Conservation (phyloP, 176 grass and related monocot genomes). For the Oryza nivara region DNA sequence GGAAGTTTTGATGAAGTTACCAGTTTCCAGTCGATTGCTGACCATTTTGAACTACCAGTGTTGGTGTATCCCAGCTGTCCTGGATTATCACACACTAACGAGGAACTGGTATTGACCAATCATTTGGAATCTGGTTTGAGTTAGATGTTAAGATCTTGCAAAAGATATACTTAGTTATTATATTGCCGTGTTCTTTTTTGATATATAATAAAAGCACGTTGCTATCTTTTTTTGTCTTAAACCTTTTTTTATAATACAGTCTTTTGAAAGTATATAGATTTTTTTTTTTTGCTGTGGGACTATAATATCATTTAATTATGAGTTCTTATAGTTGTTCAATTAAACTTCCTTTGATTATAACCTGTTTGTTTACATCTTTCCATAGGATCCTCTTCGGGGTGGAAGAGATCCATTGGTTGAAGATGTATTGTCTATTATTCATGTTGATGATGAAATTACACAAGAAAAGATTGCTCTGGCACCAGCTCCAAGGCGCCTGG, state of each 20-base stretch:
- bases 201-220: neutral
- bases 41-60: neutral
- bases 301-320: slow-evolving; percentile 9
- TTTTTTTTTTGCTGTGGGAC: slow-evolving; percentile 1
- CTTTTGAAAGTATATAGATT: neutral
- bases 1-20: neutral
- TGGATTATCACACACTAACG: neutral
- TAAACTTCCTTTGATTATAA: slow-evolving; percentile 16
- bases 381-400: slow-evolving; percentile 92
- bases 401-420: slow-evolving; percentile 93
- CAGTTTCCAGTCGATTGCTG: neutral
- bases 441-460: slow-evolving; percentile 53
- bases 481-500: slow-evolving; percentile 63
- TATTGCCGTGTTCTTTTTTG: neutral
- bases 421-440: slow-evolving; percentile 74
- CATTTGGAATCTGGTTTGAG: neutral
- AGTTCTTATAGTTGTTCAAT: slow-evolving; percentile 26
- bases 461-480: slow-evolving; percentile 46
- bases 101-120: slow-evolving; percentile 1
- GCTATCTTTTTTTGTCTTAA: neutral
- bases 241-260: neutral
- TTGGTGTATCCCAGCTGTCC: neutral
- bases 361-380: slow-evolving; percentile 29
- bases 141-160: neutral
- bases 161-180: neutral